Evolutionary conservation across 2,329 filamentous ascomycete species (phyloP).

Genomic region (Fusarium sororula): DNA sequence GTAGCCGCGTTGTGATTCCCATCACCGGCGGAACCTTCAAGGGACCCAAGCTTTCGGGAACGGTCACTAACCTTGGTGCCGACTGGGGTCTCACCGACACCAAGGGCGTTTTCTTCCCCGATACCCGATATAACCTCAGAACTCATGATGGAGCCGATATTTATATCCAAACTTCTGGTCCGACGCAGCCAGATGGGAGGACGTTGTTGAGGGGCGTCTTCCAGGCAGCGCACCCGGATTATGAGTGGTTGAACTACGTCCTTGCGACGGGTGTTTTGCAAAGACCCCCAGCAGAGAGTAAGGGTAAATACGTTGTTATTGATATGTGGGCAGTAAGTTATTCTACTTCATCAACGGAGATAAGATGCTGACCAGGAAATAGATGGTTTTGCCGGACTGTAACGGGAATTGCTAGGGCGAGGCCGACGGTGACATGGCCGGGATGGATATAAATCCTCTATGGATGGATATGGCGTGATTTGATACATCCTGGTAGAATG

Average conservation of each 20-base stretch:
- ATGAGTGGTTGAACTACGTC: conserved; percentile 50
- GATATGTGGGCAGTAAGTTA: conserved; percentile 40
- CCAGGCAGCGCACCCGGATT: conserved; percentile 48
- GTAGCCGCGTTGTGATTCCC: conserved; percentile 41
- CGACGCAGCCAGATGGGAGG: conserved; percentile 46
- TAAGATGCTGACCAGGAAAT: neutral
- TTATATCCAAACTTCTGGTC: conserved; percentile 49
- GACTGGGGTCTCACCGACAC: conserved; percentile 51
- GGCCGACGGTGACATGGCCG: neutral
- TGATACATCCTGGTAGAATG: neutral
- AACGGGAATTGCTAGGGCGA: conserved; percentile 5
- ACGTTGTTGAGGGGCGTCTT: conserved; percentile 44
- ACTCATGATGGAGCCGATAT: conserved; percentile 51
- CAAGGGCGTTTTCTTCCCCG: conserved; percentile 50
- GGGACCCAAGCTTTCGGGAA: conserved; percentile 48
- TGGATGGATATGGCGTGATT: neutral
- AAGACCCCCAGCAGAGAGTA: neutral
- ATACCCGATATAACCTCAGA: conserved; percentile 51
- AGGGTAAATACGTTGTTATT: conserved; percentile 38
- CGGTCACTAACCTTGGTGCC: conserved; percentile 44
- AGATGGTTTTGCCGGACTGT: conserved; percentile 26
- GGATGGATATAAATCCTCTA: neutral
- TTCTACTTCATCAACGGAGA: fast-evolving
- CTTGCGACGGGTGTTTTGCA: conserved; percentile 41
- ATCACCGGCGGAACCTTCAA: conserved; percentile 49